Evolutionary conservation across 2,329 filamentous ascomycete genomes (phyloP).

Genomic region (Pseudogymnoascus sp.): DNA sequence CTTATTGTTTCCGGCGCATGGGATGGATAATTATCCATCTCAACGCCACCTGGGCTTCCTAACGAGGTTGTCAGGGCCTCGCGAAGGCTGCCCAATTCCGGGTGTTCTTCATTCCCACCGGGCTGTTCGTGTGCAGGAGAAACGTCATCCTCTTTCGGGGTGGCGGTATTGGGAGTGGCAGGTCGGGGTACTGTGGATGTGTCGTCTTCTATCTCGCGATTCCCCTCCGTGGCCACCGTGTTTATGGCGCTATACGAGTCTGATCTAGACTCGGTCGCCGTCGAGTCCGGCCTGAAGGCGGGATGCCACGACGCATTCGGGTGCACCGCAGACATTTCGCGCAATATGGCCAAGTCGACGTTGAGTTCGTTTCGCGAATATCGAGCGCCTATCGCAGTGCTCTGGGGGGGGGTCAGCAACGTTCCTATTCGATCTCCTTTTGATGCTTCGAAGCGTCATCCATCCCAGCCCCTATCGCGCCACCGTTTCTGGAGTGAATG

Average conservation of each 20-base stretch:
- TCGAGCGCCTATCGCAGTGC: slow-evolving; percentile 9
- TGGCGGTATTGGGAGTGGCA: slow-evolving; percentile 14
- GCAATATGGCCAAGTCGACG: slow-evolving; percentile 2
- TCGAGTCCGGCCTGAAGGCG: slow-evolving; percentile 44
- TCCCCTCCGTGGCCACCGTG: neutral
- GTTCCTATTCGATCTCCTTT: slow-evolving; percentile 3
- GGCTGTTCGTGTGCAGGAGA: neutral
- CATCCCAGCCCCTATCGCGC: slow-evolving; percentile 7
- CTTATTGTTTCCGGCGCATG: slow-evolving; percentile 19
- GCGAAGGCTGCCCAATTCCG: slow-evolving; percentile 22
- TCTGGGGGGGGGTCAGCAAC: neutral
- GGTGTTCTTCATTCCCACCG: slow-evolving; percentile 19
- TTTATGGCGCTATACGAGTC: slow-evolving; percentile 13
- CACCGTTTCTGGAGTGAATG: neutral
- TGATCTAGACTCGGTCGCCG: slow-evolving; percentile 21
- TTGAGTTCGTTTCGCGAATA: neutral
- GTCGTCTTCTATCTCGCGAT: neutral
- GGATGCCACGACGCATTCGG: slow-evolving; percentile 45
- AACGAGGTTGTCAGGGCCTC: slow-evolving; percentile 26
- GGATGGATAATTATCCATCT: slow-evolving; percentile 24
- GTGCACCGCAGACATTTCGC: slow-evolving; percentile 39
- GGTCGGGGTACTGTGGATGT: neutral
- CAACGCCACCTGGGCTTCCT: slow-evolving; percentile 24
- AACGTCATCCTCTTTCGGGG: neutral
- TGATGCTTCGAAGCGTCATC: slow-evolving; percentile 3